phyloP scores from a whole-genome alignment of 495 filamentous ascomycete species.

The Penicillium verhagenii region DNA sequence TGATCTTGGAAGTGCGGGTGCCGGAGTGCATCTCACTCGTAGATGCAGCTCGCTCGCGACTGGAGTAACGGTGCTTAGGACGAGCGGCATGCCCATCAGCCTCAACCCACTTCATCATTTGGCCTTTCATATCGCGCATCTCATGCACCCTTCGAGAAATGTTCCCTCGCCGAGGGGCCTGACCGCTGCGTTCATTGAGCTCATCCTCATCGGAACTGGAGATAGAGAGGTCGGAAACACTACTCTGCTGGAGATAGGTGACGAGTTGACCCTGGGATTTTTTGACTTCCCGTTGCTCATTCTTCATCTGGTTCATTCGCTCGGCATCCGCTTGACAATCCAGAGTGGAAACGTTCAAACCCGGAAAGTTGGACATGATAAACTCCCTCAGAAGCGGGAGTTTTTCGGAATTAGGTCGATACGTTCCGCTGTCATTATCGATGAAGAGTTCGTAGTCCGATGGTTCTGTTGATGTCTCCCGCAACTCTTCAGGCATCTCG shows the following conservation, averaged over 20 bases:
- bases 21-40: conserved; percentile 4
- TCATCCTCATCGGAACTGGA: conserved; percentile 76
- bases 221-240: conserved; percentile 53
- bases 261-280: conserved; percentile 62
- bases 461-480: conserved; percentile 52
- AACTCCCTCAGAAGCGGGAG: conserved; percentile 70
- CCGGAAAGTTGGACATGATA: conserved; percentile 67
- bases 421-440: conserved; percentile 93
- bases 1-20: neutral
- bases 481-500: conserved; percentile 39
- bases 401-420: conserved; percentile 74
- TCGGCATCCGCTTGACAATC: conserved; percentile 66
- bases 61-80: conserved; percentile 16
- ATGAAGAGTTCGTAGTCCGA: conserved; percentile 81
- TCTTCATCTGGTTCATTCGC: conserved; percentile 59
- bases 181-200: conserved; percentile 55
- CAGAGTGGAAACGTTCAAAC: conserved; percentile 66
- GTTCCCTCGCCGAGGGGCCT: conserved; percentile 26
- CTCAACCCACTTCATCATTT: conserved; percentile 42
- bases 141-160: conserved; percentile 34
- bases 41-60: conserved; percentile 23
- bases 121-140: conserved; percentile 44
- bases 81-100: conserved; percentile 25
- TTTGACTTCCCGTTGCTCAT: conserved; percentile 59
- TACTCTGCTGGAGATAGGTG: conserved; percentile 63